A percentile compares a stretch with the other conserved stretches of the same genome.
These are phyloP conservation scores for Pleurotus eryngii DNA, from an alignment of 768 basidiomycete genomes.

Conservation along the genomic window DNA sequence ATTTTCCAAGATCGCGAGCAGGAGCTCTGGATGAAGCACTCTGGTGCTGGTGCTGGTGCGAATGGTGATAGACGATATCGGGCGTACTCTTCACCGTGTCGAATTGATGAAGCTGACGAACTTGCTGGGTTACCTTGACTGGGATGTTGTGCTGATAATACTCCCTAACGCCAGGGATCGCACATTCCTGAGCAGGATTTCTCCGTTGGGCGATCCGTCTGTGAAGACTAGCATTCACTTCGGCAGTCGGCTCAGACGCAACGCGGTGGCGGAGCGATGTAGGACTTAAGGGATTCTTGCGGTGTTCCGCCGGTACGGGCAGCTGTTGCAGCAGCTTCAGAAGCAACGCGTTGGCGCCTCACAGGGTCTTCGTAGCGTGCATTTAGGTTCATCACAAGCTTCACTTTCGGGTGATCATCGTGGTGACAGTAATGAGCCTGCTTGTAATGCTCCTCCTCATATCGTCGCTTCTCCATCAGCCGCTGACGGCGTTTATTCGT, in stretches of 20 bases:
- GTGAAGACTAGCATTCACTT: background rate
- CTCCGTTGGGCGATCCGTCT: constrained; percentile 1
- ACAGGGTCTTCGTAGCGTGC: background rate
- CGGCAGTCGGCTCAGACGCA: background rate
- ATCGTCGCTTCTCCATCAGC: constrained; percentile 6
- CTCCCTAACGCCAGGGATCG: background rate
- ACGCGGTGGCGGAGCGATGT: background rate
- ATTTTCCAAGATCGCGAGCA: no score
- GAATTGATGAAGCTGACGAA: no score
- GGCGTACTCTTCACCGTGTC: no score
- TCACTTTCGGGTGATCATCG: constrained; percentile 5
- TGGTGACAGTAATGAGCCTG: constrained; percentile 1
- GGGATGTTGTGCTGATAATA: constrained; percentile 3
- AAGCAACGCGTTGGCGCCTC: background rate
- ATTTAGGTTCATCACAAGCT: constrained; percentile 3
- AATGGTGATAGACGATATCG: no score
- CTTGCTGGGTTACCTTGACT: background rate
- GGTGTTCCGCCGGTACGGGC: background rate
- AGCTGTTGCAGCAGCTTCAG: background rate
- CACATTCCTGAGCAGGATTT: background rate
- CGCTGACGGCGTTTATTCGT: constrained; percentile 3
- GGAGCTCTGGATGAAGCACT: no score
- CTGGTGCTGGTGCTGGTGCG: no score
- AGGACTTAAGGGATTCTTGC: no score
- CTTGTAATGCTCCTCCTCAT: constrained; percentile 4